Evolutionary conservation across 805 yeast genomes (phyloP), one percentile per base, ranked within the genome.

Genomic region (Saturnispora quitensis): DNA sequence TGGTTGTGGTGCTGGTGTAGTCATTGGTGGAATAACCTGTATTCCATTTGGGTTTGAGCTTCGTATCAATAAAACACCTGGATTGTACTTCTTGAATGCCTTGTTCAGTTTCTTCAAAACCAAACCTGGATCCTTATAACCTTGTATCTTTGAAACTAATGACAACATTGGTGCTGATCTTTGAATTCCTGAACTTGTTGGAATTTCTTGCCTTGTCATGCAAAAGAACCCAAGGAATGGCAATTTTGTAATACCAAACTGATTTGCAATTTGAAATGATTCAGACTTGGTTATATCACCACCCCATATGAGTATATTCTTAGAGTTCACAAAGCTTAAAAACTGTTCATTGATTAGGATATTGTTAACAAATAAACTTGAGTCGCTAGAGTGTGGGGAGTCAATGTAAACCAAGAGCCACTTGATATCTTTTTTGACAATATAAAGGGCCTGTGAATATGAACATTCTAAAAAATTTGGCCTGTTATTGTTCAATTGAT

Each of bases 171-270:
- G 81, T 1, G 75, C 55, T 0, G 81, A 69, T 27, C 74, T 73
- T 13, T 72, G 70, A 0, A 80, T 74, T 0, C 86, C 86, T 20
- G 74, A 73, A 0, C 82, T 78, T 0, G 86, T 75, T 69, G 75
- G 82, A 60, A 52, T 72, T 57, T 62, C 74, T 15, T 73, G 71
- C 47, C 81, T 76, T 17, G 88, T 85, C 50, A 89, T 72, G 46
- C 89, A 83, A 10, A 93, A 65, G 12, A 90, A 68, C 0, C 91
- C 95, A 34, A 87, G 65, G 62, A 86, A 85, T n/a, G 99, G 99
- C 60, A 83, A 82, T 56, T 78, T 76, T 20, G 88, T 76, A 40
- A 84, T 83, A 52, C 78, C 77, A 54, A 90, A 75, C 38, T 84
- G 80, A 61, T 85, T 82, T 0, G 95, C 85, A 15, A 89, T 82